Conservation (phyloP, 495 filamentous ascomycete species). For the Aspergillus leporis region DNA sequence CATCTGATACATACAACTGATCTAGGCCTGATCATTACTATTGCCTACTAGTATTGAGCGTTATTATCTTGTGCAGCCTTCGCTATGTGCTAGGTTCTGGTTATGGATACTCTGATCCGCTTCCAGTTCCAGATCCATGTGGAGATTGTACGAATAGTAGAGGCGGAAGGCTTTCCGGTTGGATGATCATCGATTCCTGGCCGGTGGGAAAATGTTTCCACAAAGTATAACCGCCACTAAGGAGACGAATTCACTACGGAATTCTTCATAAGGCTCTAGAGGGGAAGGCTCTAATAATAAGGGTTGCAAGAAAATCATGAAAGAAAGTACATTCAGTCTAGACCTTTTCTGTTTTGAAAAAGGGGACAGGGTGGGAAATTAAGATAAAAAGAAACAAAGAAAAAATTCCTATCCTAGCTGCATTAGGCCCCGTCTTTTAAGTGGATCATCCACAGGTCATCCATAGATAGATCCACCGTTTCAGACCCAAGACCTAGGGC, state of each 20-base stretch:
- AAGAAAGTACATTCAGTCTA: too few species aligned
- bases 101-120: not conserved
- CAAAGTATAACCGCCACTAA: not conserved
- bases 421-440: not conserved
- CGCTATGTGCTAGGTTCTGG: not conserved
- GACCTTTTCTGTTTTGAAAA: too few species aligned
- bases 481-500: not conserved
- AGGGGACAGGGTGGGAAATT: not conserved
- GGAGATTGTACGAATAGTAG: not conserved
- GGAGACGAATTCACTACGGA: not conserved
- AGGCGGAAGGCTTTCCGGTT: not conserved
- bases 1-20: not conserved
- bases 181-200: not conserved
- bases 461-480: not conserved
- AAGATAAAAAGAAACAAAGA: not conserved
- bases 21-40: not conserved
- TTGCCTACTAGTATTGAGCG: not conserved
- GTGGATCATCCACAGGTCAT: slow-evolving; percentile 1
- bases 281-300: not conserved
- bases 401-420: not conserved
- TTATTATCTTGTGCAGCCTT: not conserved
- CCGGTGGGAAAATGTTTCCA: slow-evolving; percentile 2
- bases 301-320: not conserved
- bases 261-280: not conserved
- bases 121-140: not conserved